These are phyloP conservation scores for Paramecium caudatum DNA, from an alignment of 73 alveolate genomes.

Conservation along the genomic window DNA sequence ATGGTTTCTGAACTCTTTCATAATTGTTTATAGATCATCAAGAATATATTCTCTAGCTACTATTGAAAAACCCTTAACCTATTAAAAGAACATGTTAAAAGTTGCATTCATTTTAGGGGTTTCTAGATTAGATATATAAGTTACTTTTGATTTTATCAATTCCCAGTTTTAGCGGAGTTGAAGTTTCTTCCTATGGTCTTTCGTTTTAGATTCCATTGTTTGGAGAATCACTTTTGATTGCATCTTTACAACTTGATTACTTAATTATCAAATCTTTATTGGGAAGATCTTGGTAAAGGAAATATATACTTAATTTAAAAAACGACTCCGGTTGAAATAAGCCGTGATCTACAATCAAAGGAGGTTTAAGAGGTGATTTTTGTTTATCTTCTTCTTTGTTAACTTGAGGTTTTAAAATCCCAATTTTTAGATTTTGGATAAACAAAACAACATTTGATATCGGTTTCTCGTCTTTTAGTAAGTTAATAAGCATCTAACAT, in stretches of 20 bases:
- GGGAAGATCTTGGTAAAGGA: constrained; percentile 7
- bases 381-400: neutral
- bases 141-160: constrained; percentile 33
- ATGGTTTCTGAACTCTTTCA: constrained; percentile 45
- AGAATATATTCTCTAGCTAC: constrained; percentile 12
- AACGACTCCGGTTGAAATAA: constrained; percentile 23
- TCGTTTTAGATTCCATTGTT: neutral
- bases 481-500: neutral
- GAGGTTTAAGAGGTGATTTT: neutral
- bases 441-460: neutral
- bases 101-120: constrained; percentile 1
- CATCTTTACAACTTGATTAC: neutral
- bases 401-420: neutral
- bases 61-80: constrained; percentile 1
- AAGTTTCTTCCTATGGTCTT: neutral
- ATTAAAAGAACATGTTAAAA: constrained; percentile 13
- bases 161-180: constrained; percentile 36
- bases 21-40: neutral
- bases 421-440: constrained; percentile 29
- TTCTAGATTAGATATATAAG: neutral
- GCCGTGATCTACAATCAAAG: neutral
- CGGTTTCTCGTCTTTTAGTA: constrained; percentile 20
- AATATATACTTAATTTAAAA: constrained; percentile 14
- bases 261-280: constrained; percentile 31
- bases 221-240: neutral